Conservation (phyloP, 2,329 filamentous ascomycete genomes). For the Aspergillus piperis region DNA sequence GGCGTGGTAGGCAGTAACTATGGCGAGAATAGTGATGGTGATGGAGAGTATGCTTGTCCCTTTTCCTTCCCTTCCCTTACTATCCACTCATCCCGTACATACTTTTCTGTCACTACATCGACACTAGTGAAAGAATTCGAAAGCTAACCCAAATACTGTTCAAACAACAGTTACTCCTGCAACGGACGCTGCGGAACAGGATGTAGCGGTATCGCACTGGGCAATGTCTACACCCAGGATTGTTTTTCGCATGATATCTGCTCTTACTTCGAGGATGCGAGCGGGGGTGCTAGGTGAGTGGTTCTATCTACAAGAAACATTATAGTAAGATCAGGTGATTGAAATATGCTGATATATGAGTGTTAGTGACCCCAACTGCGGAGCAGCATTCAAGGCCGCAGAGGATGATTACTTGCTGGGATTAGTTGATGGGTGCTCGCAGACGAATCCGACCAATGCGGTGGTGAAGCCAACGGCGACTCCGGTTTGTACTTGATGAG, state of each 20-base stretch:
- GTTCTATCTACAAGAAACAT: too few relatives aligned
- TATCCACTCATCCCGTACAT: too few relatives aligned
- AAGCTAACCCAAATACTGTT: too few relatives aligned
- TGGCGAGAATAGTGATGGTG: constrained; percentile 13
- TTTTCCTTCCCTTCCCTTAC: background rate
- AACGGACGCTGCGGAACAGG: constrained; percentile 23
- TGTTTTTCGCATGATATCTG: constrained; percentile 26
- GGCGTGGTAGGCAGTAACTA: constrained; percentile 22
- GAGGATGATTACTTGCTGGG: constrained; percentile 14
- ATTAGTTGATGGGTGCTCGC: constrained; percentile 9
- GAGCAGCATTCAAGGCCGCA: constrained; percentile 14
- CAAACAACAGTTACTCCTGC: constrained; percentile 18
- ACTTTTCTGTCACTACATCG: too few relatives aligned
- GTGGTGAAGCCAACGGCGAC: background rate
- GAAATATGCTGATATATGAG: too few relatives aligned
- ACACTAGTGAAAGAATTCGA: too few relatives aligned
- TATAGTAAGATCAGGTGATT: too few relatives aligned
- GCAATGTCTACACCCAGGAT: constrained; percentile 22
- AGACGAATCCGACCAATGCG: constrained; percentile 11
- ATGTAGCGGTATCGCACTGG: constrained; percentile 16
- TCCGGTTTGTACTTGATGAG: constrained; percentile 4
- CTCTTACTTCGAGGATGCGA: constrained; percentile 21
- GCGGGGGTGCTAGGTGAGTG: constrained; percentile 16
- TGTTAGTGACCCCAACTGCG: constrained; percentile 16
- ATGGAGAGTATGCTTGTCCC: constrained; percentile 13